These are phyloP conservation scores for Aspergillus transmontanensis DNA, from an alignment of 2,329 filamentous ascomycete species.

Conservation along the genomic window DNA sequence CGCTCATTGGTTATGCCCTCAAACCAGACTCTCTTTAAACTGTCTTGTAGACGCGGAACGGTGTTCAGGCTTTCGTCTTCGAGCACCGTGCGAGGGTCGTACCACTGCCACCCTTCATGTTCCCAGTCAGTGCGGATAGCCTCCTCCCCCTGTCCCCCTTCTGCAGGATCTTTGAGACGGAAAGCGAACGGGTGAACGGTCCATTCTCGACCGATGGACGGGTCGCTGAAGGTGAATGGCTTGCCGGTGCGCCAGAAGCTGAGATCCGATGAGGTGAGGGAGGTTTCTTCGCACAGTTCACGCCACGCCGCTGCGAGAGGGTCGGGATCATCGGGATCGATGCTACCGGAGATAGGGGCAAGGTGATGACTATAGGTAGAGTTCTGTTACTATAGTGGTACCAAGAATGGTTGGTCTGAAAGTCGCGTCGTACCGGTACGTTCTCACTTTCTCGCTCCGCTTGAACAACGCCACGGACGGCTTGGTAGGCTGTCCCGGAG, in stretches of 20 bases:
- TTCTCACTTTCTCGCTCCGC: slow-evolving; percentile 60
- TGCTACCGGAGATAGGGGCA: slow-evolving; percentile 64
- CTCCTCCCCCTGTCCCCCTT: slow-evolving; percentile 34
- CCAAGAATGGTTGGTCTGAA: not conserved
- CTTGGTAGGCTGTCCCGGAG: slow-evolving; percentile 19
- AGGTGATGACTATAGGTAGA: slow-evolving; percentile 49
- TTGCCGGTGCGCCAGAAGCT: slow-evolving; percentile 60
- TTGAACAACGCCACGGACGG: slow-evolving; percentile 63
- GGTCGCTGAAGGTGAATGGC: slow-evolving; percentile 60
- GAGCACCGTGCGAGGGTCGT: slow-evolving; percentile 54
- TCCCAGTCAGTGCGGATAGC: slow-evolving; percentile 63
- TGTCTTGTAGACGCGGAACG: slow-evolving; percentile 62
- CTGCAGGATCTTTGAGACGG: slow-evolving; percentile 41
- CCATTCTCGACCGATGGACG: slow-evolving; percentile 59
- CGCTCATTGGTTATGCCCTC: slow-evolving; percentile 53
- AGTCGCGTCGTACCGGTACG: slow-evolving; percentile 54
- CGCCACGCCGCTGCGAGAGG: slow-evolving; percentile 63
- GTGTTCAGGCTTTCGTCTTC: slow-evolving; percentile 52
- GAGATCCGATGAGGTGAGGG: slow-evolving; percentile 51
- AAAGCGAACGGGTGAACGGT: slow-evolving; percentile 65
- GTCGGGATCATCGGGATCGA: slow-evolving; percentile 56
- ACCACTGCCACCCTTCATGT: slow-evolving; percentile 62
- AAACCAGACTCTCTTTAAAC: slow-evolving; percentile 62
- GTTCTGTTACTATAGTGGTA: not conserved
- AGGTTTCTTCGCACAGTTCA: slow-evolving; percentile 65